Conservation (phyloP, 345 rosid species). For the Combretum micranthum region DNA sequence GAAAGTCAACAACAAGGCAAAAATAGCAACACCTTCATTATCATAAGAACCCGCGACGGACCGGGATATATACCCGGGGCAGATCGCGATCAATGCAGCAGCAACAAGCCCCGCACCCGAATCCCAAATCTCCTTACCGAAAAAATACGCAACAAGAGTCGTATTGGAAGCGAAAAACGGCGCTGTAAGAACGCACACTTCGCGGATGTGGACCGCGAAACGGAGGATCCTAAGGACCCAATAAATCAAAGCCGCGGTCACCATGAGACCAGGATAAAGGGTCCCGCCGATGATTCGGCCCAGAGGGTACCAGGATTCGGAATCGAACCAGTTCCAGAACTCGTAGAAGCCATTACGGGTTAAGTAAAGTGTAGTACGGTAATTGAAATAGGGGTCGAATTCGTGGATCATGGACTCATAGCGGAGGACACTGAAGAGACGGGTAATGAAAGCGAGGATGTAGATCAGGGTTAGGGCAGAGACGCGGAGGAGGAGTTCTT, state of each 20-base stretch:
- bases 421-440: slow-evolving; percentile 87
- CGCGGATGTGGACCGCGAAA: slow-evolving; percentile 89
- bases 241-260: slow-evolving; percentile 77
- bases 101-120: slow-evolving; percentile 94
- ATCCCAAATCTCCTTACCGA: slow-evolving; percentile 98
- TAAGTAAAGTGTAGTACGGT: slow-evolving; percentile 74
- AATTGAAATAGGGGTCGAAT: slow-evolving; percentile 95
- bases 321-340: slow-evolving; percentile 99
- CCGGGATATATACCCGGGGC: slow-evolving; percentile 96
- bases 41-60: slow-evolving; percentile 97
- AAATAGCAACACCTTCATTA: slow-evolving; percentile 91
- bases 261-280: slow-evolving; percentile 90
- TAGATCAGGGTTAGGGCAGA: slow-evolving; percentile 80
- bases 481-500: slow-evolving; percentile 85
- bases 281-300: slow-evolving; percentile 97
- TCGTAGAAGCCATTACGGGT: slow-evolving; percentile 89
- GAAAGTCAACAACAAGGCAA: slow-evolving; percentile 81
- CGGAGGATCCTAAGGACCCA: slow-evolving; percentile 64
- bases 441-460: slow-evolving; percentile 76
- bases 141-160: slow-evolving; percentile 86
- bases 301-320: slow-evolving; percentile 97
- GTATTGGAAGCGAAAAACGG: slow-evolving; percentile 97
- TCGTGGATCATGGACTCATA: slow-evolving; percentile 99
- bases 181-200: slow-evolving; percentile 91
- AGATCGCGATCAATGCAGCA: slow-evolving; percentile 78